Base-by-base conservation (phyloP, 208 protist species). In the Trypanosoma melophagium region DNA sequence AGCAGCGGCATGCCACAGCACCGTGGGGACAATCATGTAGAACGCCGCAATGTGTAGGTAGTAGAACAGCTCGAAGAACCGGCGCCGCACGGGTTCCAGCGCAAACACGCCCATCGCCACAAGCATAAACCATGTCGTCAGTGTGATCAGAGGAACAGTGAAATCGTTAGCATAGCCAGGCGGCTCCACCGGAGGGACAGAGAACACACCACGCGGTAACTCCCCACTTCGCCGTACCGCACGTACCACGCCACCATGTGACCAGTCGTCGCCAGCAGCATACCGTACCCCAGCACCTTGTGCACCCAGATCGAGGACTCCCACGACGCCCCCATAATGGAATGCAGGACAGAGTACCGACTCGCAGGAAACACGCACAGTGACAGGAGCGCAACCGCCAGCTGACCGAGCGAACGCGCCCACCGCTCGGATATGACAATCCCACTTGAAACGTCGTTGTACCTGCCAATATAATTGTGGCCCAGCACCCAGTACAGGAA, bases 21-120 rank as follows among this genome's bases (percentile, higher is more conserved):
- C 71, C 16, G 62, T 44, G 1, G 84, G 81, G 17, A 83, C 63
- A 47, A 84, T 71, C 25, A 77, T 75, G 69, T 80, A 86, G 13
- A 77, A 71, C 44, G 66, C 71, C 21, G 71, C 24, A 42, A 86
- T 71, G 76, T 90, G 84, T 14, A 77, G 24, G 59, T 87, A 90
- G 79, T 86, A 87, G 70, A 90, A 90, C 8, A 90, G 51, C 67
- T 90, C 84, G 58, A 79, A 90, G 69, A 53, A 84, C n/a, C 62
- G 52, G 17, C 84, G 74, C 25, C 84, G 77, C 24, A 90, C 17
- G 16, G 53, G 40, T 51, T 76, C 65, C 31, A 86, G 54, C 10
- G 66, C 72, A 49, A 87, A 74, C 31, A 85, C 35, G 25, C 81
- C 81, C 67, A 87, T 84, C 10, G 71, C 40, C 21, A 90, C 45